Evolutionary conservation across 495 filamentous ascomycete species (phyloP).

Genomic region (Penicillium longicatenatum): DNA sequence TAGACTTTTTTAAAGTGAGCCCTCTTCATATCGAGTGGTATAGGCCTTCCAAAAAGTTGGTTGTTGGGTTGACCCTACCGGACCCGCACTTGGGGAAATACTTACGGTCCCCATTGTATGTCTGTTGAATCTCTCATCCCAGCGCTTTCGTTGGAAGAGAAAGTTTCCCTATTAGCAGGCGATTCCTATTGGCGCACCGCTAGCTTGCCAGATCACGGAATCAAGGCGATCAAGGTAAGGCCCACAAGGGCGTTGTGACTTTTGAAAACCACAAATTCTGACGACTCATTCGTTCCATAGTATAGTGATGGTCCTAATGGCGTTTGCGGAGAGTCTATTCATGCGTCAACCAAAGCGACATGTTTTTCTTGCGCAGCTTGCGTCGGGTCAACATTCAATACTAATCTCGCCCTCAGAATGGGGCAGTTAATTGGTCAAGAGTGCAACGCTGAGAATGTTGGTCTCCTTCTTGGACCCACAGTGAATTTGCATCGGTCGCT

Average conservation of each 20-base stretch:
- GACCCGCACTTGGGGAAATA: no score
- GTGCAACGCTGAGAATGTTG: not conserved
- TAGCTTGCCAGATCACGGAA: not conserved
- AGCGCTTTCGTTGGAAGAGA: conserved; percentile 7
- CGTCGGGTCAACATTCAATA: not conserved
- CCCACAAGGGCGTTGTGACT: not conserved
- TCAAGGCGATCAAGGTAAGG: not conserved
- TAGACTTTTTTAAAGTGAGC: no score
- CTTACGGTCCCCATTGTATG: no score
- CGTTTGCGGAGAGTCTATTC: not conserved
- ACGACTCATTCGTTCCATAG: not conserved
- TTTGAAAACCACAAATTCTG: not conserved
- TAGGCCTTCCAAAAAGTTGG: no score
- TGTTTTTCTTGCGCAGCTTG: not conserved
- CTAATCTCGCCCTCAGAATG: not conserved
- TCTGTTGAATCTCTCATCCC: not conserved
- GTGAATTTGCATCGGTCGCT: not conserved
- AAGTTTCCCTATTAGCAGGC: not conserved
- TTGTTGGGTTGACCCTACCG: no score
- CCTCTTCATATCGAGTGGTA: no score
- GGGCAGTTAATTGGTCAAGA: not conserved
- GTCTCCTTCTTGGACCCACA: not conserved
- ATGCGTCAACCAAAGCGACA: not conserved
- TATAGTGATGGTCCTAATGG: not conserved
- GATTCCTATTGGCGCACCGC: not conserved